Base-by-base conservation (phyloP, 495 filamentous ascomycete genomes). In the Sabuloglossum arenarium region DNA sequence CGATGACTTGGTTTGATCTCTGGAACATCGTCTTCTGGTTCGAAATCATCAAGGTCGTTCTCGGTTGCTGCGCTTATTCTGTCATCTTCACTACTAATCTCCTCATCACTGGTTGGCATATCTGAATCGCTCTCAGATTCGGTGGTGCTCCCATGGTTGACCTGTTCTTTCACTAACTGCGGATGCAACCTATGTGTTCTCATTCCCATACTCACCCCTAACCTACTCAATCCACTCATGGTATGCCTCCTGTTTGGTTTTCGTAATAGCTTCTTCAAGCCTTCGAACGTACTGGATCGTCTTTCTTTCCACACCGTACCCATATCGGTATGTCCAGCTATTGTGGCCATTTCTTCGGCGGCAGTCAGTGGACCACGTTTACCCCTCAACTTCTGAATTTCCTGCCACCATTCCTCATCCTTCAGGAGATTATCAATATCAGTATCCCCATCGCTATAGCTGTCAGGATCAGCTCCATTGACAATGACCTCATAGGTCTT, bases 341-440 rank as follows among this genome's bases (percentile, higher is more conserved):
- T 54, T 19, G 62, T 59, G 6, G 61, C 60, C 2, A 67, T 25
- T 45, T 67, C 61, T 56, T 66, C 57, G 12, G 58, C 59, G 23
- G 67, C 58, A 46, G 56, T 64, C 16, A 69, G 63, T 24, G 64
- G 61, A 21, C 63, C 65, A 55, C 34, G 60, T 19, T 68, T 66
- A 30, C 73, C 73, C 49, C 85, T 74, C 34, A 79, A 68, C 56
- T 65, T 72, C 58, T 79, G 74, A n/a, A 90, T 68, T 39, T 86
- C 83, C 57, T 81, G 75, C 87, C 87, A 93, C 87, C 87, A 93
- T 37, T 79, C 80, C 61, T 91, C 79, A 16, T 80, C 74, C 56
- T 75, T 74, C 45, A 91, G 64, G 43, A 75, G 71, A 11, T 74
- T 70, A 39, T 83, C 71, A 24, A 88, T 78, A 16, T 72, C 63